Evolutionary conservation across 208 protist genomes (phyloP).

Genomic region (Angomonas deanei): DNA sequence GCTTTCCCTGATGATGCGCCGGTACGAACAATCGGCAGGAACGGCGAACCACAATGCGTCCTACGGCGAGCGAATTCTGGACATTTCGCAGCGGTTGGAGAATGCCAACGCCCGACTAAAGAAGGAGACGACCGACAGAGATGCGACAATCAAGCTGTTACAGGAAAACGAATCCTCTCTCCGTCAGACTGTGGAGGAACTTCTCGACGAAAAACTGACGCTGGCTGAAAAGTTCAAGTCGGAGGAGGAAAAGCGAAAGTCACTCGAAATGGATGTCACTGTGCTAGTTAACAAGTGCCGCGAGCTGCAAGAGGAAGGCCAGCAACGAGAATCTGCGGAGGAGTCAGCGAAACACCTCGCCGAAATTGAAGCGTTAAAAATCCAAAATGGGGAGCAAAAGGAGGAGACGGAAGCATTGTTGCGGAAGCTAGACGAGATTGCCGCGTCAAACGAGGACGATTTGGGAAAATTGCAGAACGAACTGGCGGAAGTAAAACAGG

Average conservation of each 20-base stretch:
- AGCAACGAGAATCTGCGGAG: background rate
- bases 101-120: background rate
- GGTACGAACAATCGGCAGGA: no score
- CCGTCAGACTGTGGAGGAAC: background rate
- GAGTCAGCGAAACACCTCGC: background rate
- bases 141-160: background rate
- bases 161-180: background rate
- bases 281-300: no score
- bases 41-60: no score
- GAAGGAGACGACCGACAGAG: background rate
- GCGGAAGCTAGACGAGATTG: background rate
- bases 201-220: background rate
- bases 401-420: background rate
- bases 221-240: background rate
- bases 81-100: background rate
- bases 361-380: background rate
- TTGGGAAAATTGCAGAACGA: background rate
- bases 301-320: background rate
- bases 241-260: no score
- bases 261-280: no score
- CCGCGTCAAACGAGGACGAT: background rate
- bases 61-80: background rate
- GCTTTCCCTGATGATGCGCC: no score
- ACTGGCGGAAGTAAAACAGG: no score
- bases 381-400: background rate